Evolutionary conservation across 306 rosid genomes (phyloP).

Genomic region (Amphicarpaea edgeworthii): DNA sequence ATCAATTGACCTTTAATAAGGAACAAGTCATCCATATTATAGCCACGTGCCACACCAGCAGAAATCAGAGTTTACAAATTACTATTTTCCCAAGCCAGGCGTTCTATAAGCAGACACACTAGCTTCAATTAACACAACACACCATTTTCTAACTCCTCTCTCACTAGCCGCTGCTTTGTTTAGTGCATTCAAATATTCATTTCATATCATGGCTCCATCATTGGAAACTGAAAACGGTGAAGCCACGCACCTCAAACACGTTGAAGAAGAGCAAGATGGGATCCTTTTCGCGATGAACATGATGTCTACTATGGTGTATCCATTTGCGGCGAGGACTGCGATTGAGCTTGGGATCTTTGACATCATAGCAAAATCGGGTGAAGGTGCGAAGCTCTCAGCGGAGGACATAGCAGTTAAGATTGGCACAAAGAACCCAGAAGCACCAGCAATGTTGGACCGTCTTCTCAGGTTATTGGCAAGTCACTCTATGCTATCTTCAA

Average conservation of each 20-base stretch:
- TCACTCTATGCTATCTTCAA: conserved; percentile 57
- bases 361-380: conserved; percentile 51
- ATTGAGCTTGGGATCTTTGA: conserved; percentile 62
- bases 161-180: too few relatives aligned
- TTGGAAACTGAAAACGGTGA: background rate
- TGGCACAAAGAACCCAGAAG: conserved; percentile 51
- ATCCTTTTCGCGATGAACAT: conserved; percentile 47
- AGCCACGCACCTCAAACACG: background rate
- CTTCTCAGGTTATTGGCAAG: conserved; percentile 54
- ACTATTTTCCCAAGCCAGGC: too few relatives aligned
- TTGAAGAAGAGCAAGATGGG: conserved; percentile 49
- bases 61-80: too few relatives aligned
- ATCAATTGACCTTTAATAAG: too few relatives aligned
- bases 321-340: conserved; percentile 50
- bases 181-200: background rate
- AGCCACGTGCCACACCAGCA: too few relatives aligned
- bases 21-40: too few relatives aligned
- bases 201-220: conserved; percentile 9
- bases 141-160: too few relatives aligned
- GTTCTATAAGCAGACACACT: too few relatives aligned
- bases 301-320: conserved; percentile 1
- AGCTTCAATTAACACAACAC: too few relatives aligned
- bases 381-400: conserved; percentile 50
- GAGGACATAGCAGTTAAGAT: conserved; percentile 47
- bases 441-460: conserved; percentile 62